Conservation (phyloP, 352 stramenopile genomes). For the Hyaloperonospora arabidopsidis region DNA sequence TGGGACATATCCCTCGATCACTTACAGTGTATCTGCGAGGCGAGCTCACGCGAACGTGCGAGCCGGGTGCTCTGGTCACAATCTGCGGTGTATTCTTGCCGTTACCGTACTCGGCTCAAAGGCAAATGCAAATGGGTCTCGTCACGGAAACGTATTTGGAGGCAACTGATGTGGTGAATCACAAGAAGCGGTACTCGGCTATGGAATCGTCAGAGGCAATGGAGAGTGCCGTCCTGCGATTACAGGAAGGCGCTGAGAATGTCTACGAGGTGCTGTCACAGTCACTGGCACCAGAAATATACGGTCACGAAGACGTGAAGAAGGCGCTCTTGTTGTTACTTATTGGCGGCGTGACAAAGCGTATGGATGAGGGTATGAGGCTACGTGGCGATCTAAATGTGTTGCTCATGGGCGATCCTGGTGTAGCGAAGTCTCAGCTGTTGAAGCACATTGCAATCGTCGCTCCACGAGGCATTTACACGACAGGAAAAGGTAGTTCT, state of each 20-base stretch:
- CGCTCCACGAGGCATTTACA: slow-evolving; percentile 97
- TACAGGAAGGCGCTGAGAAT: slow-evolving; percentile 60
- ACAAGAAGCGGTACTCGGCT: slow-evolving; percentile 97
- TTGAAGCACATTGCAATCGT: slow-evolving; percentile 97
- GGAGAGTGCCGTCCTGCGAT: slow-evolving; percentile 60
- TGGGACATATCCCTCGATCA: slow-evolving; percentile 95
- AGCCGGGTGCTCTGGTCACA: slow-evolving; percentile 94
- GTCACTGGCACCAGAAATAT: slow-evolving; percentile 98
- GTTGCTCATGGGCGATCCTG: slow-evolving; percentile 96
- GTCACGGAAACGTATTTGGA: slow-evolving; percentile 97
- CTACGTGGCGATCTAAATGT: slow-evolving; percentile 99
- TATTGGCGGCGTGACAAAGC: slow-evolving; percentile 88
- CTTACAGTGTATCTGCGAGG: slow-evolving; percentile 89
- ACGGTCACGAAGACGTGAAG: slow-evolving; percentile 99
- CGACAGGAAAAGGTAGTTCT: slow-evolving; percentile 97
- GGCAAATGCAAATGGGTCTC: slow-evolving; percentile 94
- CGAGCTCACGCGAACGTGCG: slow-evolving; percentile 90
- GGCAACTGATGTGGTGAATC: slow-evolving; percentile 90
- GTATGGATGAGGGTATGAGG: slow-evolving; percentile 90
- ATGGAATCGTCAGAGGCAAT: slow-evolving; percentile 83
- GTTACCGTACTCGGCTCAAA: slow-evolving; percentile 86
- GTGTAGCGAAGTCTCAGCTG: slow-evolving; percentile 98
- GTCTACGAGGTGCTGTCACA: slow-evolving; percentile 91
- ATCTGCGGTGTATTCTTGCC: slow-evolving; percentile 96
- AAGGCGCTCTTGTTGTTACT: slow-evolving; percentile 97